Evolutionary conservation across 2,329 filamentous ascomycete genomes (phyloP), one percentile per base, ranked within the genome.

Genomic region (Arthrobotrys sinensis): DNA sequence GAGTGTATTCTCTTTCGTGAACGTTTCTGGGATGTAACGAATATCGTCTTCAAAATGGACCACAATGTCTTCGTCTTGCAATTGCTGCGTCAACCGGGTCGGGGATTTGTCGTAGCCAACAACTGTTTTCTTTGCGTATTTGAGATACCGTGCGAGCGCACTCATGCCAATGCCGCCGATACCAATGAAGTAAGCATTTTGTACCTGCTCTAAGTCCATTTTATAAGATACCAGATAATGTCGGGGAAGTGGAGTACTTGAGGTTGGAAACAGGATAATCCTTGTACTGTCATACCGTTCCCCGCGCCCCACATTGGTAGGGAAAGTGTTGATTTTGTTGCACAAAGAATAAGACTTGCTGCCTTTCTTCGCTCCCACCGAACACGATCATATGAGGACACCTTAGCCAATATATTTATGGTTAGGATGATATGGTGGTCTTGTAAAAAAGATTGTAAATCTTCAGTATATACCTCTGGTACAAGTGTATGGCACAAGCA

Each of bases 131-230:
- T 45, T 45, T 8, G 62, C 45, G 16, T 52, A 38, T 16, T 52
- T 66, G 45, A 66, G n/a, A 28, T 52, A 66, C 1, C 62, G 62
- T 7, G 45, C 62, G 1, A 66, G 32, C 0, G 45, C 62, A 28
- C 62, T 66, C 62, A 66, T 66, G 21, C 62, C 62, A 11, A 66
- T 66, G 12, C 62, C 62, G 45, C 62, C 62, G 19, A 66, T 52
- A 6, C 62, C 62, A 8, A 66, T 66, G 32, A 66, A 66, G 32
- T 66, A 66, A 12, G 24, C 62, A 52, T 66, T 66, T 21, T 66
- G 8, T 3, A 66, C 38, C 11, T 60, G 55, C 19, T 11, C n/a
- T 16, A 40, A 10, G 11, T 60, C 55, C 55, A 60, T 60, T 60
- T 4, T 28, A 28, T 28, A 28, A 4, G 24, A 28, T 28, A 28